Evolutionary conservation across 768 basidiomycete species (phyloP), one percentile per base, ranked within the genome.

Genomic region (Collybia mongolica): DNA sequence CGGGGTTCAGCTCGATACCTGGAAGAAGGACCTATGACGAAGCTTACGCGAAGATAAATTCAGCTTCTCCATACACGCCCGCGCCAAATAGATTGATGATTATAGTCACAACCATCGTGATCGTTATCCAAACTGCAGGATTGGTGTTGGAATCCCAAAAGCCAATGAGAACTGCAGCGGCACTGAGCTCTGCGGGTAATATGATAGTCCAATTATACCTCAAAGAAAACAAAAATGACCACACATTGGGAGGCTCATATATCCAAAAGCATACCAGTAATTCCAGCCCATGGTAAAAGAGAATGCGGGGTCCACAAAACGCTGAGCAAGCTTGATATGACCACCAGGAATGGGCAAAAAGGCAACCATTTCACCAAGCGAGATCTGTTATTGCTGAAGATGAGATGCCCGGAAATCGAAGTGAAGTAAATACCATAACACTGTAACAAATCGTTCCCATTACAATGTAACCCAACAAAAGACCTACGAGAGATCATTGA

Each of bases 11-110:
- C 37, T 44, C 14, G 22, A 36, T 12, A 54, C 11, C 15, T 22
- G 7, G 12, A 12, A 12, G 19, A 17, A 15, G 6, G 12, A 62
- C 62, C 8, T 7, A 40, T 68, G 59, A 78, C 76, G 54, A 82
- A 75, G 59, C 82, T 64, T 54, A 86, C 76, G 90, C 90, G 63
- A 94, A 94, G 43, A 84, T 74, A 61, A 95, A 95, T 66, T 94
- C 93, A 6, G 83, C 82, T 66, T 93, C 90, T 29, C 90, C 88
- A 59, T 92, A 92, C 23, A 80, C 88, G 69, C 82, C 84, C 39
- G 88, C 84, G 42, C 88, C 90, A 5, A 83, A 66, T 72, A 88
- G 62, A 62, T 92, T 92, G 67, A 92, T 93, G 23, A 70, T 71
- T 38, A 95, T 64, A 37, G 89, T 85, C 22, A 96, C 83, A 35